These are phyloP conservation scores for Cladophialophora chaetospira DNA, from an alignment of 2,329 filamentous ascomycete genomes.

Conservation along the genomic window DNA sequence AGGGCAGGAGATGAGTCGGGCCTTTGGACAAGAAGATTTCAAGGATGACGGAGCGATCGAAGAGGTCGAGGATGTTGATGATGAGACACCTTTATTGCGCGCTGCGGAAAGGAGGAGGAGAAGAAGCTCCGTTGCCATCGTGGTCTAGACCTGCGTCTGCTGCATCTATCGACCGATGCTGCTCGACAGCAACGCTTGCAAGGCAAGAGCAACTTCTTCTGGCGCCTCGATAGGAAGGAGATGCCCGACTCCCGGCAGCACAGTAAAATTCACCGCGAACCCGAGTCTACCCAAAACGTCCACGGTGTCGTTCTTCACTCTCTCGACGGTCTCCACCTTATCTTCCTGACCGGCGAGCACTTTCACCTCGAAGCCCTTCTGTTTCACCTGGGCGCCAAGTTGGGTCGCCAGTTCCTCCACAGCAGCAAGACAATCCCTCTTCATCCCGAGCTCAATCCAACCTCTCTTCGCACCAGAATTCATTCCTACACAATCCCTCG, in stretches of 20 bases:
- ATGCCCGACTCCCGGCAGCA: not conserved
- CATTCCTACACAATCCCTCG: not conserved
- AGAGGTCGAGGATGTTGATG: too few species aligned
- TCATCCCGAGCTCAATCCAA: conserved; percentile 10
- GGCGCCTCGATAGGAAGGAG: conserved; percentile 6
- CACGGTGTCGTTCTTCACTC: conserved; percentile 7
- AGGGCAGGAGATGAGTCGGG: too few species aligned
- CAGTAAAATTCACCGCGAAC: not conserved
- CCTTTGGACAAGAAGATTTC: too few species aligned
- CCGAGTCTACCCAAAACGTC: not conserved
- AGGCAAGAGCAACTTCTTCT: not conserved
- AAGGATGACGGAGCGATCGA: too few species aligned
- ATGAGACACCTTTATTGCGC: too few species aligned
- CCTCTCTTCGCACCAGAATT: conserved; percentile 9
- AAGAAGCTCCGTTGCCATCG: not conserved
- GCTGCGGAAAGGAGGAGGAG: not conserved
- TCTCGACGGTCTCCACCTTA: conserved; percentile 4
- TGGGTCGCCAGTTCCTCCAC: not conserved
- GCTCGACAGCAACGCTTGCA: not conserved
- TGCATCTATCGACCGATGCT: not conserved
- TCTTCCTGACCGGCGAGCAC: conserved; percentile 6
- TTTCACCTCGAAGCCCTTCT: not conserved
- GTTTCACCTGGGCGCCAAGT: not conserved
- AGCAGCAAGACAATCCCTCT: not conserved
- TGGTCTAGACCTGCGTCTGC: not conserved